These are phyloP conservation scores for Leishmania gerbilli DNA, from an alignment of 208 protist species.

Conservation along the genomic window DNA sequence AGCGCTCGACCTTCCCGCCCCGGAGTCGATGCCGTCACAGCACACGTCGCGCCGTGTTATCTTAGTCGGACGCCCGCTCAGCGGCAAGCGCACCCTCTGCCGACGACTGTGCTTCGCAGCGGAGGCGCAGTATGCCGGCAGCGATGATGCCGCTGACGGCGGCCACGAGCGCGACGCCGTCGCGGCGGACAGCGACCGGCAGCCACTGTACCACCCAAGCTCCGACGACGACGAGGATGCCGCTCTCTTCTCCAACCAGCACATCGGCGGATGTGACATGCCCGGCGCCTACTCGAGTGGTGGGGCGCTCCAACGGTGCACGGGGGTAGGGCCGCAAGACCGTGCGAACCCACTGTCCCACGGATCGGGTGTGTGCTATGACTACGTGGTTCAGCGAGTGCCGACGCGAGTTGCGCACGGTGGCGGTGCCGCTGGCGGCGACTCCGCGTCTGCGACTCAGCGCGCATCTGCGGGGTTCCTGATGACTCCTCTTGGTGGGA, in stretches of 20 bases:
- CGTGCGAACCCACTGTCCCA: slow-evolving; percentile 39
- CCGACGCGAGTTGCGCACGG: slow-evolving; percentile 26
- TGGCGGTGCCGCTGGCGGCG: slow-evolving; percentile 4
- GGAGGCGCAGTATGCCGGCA: slow-evolving; percentile 40
- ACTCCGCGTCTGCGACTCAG: background rate
- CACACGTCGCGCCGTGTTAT: slow-evolving; percentile 54
- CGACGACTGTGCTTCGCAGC: slow-evolving; percentile 65
- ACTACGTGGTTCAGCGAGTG: slow-evolving; percentile 70
- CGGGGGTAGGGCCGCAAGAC: slow-evolving; percentile 4
- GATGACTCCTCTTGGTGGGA: slow-evolving; percentile 8
- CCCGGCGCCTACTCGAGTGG: slow-evolving; percentile 14
- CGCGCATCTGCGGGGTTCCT: background rate
- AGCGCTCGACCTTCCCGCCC: slow-evolving; percentile 48
- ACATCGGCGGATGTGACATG: slow-evolving; percentile 13
- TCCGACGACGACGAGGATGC: slow-evolving; percentile 19
- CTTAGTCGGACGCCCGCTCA: slow-evolving; percentile 65
- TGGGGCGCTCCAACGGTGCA: slow-evolving; percentile 12
- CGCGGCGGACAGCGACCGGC: slow-evolving; percentile 19
- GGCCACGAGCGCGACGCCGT: slow-evolving; percentile 6
- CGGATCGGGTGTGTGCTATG: slow-evolving; percentile 64
- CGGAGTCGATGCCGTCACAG: slow-evolving; percentile 44
- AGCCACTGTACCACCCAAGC: slow-evolving; percentile 34
- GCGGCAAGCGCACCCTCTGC: slow-evolving; percentile 79
- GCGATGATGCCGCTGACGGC: slow-evolving; percentile 3
- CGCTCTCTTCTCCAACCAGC: background rate